Percentiles rank a stretch among this genome's conserved stretches.
Conservation (phyloP, 2,329 filamentous ascomycete genomes). For the Alternaria triticina region DNA sequence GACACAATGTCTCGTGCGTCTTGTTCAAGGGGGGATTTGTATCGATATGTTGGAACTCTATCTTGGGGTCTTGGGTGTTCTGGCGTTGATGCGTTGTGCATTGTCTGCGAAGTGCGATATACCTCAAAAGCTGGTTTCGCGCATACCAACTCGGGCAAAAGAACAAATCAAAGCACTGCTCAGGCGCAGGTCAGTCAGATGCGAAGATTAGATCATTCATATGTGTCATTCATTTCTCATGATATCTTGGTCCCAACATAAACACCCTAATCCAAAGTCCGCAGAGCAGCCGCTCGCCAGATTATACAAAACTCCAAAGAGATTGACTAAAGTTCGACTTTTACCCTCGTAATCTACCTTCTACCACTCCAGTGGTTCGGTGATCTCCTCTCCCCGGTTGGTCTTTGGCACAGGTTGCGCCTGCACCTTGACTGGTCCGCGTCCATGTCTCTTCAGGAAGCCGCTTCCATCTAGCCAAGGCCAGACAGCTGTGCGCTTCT, state of each 20-base stretch:
- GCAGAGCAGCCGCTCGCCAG: slow-evolving; percentile 3
- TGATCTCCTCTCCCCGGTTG: slow-evolving; percentile 82
- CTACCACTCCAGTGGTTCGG: slow-evolving; percentile 89
- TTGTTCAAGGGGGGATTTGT: slow-evolving; percentile 8
- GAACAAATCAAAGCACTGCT: neutral
- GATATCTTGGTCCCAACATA: neutral
- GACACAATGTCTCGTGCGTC: neutral
- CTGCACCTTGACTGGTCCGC: slow-evolving; percentile 66
- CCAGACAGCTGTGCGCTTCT: slow-evolving; percentile 74
- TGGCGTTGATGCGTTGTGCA: slow-evolving; percentile 13
- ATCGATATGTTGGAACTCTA: neutral
- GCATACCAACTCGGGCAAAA: neutral
- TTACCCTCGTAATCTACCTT: neutral
- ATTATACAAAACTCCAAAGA: neutral
- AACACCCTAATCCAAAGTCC: neutral
- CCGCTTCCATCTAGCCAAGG: slow-evolving; percentile 91
- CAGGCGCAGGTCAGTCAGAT: neutral
- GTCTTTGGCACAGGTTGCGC: slow-evolving; percentile 81
- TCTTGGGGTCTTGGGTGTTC: slow-evolving; percentile 11
- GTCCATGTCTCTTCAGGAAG: slow-evolving; percentile 69
- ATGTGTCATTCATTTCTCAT: neutral
- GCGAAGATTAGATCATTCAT: neutral
- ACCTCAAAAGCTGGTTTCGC: slow-evolving; percentile 8
- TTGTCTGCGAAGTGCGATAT: neutral
- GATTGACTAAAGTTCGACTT: neutral